Evolutionary conservation across 73 alveolate genomes (phyloP).

Genomic region (Uronychia setigera): DNA sequence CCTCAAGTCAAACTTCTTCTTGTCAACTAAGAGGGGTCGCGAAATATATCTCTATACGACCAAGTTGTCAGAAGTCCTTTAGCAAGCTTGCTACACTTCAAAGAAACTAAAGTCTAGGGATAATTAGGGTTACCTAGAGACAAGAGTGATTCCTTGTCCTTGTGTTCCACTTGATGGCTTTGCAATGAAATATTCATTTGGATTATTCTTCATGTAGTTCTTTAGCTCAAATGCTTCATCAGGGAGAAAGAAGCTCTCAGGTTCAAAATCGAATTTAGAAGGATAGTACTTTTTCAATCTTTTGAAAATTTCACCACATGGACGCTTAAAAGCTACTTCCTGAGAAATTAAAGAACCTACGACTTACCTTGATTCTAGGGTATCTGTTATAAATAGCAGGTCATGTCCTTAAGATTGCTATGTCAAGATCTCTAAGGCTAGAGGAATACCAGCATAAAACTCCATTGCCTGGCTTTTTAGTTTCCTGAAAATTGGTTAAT

Average conservation of each 20-base stretch:
- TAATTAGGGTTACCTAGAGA: constrained; percentile 18
- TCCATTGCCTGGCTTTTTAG: constrained; percentile 35
- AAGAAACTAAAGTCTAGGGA: neutral
- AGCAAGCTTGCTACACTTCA: constrained; percentile 20
- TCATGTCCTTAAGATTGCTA: constrained; percentile 15
- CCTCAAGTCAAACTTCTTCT: constrained; percentile 92
- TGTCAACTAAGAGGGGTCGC: constrained; percentile 91
- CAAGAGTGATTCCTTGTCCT: constrained; percentile 74
- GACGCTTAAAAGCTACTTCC: constrained; percentile 9
- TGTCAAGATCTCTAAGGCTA: constrained; percentile 19
- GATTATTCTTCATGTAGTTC: constrained; percentile 10
- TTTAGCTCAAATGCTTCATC: constrained; percentile 52
- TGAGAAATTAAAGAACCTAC: neutral
- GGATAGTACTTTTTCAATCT: constrained; percentile 11
- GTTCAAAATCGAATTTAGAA: constrained; percentile 61
- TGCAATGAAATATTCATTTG: constrained; percentile 46
- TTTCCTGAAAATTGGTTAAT: neutral
- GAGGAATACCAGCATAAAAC: constrained; percentile 29
- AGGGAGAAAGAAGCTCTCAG: constrained; percentile 60
- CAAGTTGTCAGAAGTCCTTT: constrained; percentile 24
- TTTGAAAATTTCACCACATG: neutral
- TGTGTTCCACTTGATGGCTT: constrained; percentile 78
- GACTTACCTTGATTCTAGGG: constrained; percentile 10
- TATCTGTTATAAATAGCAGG: constrained; percentile 30
- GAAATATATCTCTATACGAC: constrained; percentile 80